A percentile compares a stretch with the other conserved stretches of the same genome.
Conservation (phyloP, 768 basidiomycete species). For the Agaricus subrufescens region DNA sequence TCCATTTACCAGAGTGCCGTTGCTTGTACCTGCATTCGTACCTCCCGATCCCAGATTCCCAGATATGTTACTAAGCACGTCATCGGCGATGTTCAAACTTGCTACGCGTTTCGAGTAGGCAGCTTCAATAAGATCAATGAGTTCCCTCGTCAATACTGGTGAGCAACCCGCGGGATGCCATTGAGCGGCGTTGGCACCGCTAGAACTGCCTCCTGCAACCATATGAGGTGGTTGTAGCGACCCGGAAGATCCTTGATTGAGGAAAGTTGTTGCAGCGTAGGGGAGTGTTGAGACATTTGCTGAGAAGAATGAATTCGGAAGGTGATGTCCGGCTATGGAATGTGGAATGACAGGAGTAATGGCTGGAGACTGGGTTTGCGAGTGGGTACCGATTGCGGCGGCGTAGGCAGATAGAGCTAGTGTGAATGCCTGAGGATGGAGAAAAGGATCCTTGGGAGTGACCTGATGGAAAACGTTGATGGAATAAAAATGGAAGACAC, state of each 20-base stretch:
- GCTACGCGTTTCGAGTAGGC: slow-evolving; percentile 36
- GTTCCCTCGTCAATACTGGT: slow-evolving; percentile 34
- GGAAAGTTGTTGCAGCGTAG: slow-evolving; percentile 10
- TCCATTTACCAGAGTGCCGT: neutral
- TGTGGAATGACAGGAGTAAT: slow-evolving; percentile 16
- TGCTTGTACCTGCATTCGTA: neutral
- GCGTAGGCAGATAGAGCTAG: slow-evolving; percentile 39
- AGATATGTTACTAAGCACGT: neutral
- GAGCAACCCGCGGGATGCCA: slow-evolving; percentile 11
- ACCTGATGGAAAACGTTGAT: slow-evolving; percentile 14
- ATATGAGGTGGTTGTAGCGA: slow-evolving; percentile 8
- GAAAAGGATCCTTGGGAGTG: slow-evolving; percentile 75
- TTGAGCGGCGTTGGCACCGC: slow-evolving; percentile 11
- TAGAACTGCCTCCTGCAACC: slow-evolving; percentile 11
- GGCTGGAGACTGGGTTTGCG: slow-evolving; percentile 18
- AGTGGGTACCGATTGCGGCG: slow-evolving; percentile 18
- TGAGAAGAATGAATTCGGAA: slow-evolving; percentile 15
- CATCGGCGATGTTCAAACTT: slow-evolving; percentile 2
- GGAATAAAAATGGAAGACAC: neutral
- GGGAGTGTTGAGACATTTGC: slow-evolving; percentile 14
- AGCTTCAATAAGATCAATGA: slow-evolving; percentile 41
- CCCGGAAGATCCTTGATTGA: neutral
- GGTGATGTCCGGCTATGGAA: slow-evolving; percentile 2
- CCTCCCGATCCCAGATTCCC: neutral
- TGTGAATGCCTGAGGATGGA: slow-evolving; percentile 58